Percentiles rank a stretch among this genome's conserved stretches.
phyloP scores from a whole-genome alignment of 305 asterid species.

The Plantago coronopus region DNA sequence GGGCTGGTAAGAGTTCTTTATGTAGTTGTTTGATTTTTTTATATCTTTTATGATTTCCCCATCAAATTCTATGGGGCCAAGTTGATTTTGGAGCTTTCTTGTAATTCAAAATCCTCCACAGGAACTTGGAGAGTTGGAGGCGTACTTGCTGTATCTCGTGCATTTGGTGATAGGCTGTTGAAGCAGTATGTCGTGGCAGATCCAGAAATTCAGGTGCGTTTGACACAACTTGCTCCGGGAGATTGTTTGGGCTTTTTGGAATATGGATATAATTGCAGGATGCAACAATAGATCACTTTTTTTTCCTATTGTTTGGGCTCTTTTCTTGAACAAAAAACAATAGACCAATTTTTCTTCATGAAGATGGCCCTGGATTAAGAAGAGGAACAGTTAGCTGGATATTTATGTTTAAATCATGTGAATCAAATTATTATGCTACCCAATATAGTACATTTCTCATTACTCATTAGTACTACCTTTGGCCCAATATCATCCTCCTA shows the following conservation, averaged over 20 bases:
- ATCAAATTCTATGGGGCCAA: background rate
- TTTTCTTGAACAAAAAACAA: too few relatives aligned
- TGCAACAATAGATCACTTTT: background rate
- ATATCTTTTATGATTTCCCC: background rate
- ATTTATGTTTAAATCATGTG: too few relatives aligned
- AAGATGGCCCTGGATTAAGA: too few relatives aligned
- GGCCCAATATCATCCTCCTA: too few relatives aligned
- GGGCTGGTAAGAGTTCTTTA: conserved; percentile 61
- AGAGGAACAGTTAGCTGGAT: too few relatives aligned
- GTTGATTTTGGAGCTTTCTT: background rate
- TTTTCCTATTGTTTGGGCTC: too few relatives aligned
- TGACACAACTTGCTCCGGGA: background rate
- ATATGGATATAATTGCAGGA: background rate
- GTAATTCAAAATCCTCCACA: conserved; percentile 19
- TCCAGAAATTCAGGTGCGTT: conserved; percentile 69
- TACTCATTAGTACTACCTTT: too few relatives aligned
- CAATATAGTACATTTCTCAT: too few relatives aligned
- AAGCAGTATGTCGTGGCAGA: conserved; percentile 82
- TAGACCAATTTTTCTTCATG: too few relatives aligned
- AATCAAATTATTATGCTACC: too few relatives aligned
- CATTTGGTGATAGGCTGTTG: conserved; percentile 71
- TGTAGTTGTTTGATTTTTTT: background rate
- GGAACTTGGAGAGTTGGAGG: conserved; percentile 95
- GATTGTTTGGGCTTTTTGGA: too few relatives aligned
- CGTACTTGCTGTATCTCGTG: conserved; percentile 83